These are phyloP conservation scores for Gastrodia elata DNA, from an alignment of 106 monocot species.

Conservation along the genomic window DNA sequence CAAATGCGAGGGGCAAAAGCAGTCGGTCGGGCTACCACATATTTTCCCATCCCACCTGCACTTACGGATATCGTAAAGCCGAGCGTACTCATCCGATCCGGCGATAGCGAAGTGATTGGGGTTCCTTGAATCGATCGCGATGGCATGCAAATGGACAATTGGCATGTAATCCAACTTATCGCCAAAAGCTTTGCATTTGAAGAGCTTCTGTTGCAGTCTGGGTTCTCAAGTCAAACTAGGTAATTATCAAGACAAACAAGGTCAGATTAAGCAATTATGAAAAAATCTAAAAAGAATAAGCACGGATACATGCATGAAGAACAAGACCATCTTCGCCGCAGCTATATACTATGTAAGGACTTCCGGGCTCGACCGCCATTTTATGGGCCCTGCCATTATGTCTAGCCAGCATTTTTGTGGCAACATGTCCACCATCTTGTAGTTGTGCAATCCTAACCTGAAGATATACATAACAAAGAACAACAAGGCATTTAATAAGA, in stretches of 20 bases:
- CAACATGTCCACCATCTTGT: constrained; percentile 39
- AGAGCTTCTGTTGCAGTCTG: constrained; percentile 43
- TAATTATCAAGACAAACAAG: background rate
- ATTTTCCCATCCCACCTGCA: constrained; percentile 41
- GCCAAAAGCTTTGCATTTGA: constrained; percentile 47
- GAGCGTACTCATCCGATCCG: constrained; percentile 70
- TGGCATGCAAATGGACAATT: constrained; percentile 59
- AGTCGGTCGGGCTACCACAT: constrained; percentile 33
- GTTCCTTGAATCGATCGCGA: constrained; percentile 68
- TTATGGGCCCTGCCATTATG: constrained; percentile 74
- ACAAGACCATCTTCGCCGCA: constrained; percentile 84
- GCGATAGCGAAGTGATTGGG: constrained; percentile 54
- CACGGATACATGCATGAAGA: constrained; percentile 31
- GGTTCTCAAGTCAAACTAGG: constrained; percentile 84
- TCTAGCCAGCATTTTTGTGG: constrained; percentile 37
- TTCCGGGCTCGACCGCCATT: constrained; percentile 75
- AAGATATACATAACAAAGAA: background rate
- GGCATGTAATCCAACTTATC: constrained; percentile 9
- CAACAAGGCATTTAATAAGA: background rate
- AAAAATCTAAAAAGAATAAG: background rate
- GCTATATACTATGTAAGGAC: constrained; percentile 74
- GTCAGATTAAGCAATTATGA: background rate
- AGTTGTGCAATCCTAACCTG: constrained; percentile 72
- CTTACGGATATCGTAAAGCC: constrained; percentile 77
- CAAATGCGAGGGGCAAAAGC: constrained; percentile 71